Evolutionary conservation across 805 yeast species (phyloP), one percentile per base, ranked within the genome.

Genomic region (Zygotorulaspora sp.): DNA sequence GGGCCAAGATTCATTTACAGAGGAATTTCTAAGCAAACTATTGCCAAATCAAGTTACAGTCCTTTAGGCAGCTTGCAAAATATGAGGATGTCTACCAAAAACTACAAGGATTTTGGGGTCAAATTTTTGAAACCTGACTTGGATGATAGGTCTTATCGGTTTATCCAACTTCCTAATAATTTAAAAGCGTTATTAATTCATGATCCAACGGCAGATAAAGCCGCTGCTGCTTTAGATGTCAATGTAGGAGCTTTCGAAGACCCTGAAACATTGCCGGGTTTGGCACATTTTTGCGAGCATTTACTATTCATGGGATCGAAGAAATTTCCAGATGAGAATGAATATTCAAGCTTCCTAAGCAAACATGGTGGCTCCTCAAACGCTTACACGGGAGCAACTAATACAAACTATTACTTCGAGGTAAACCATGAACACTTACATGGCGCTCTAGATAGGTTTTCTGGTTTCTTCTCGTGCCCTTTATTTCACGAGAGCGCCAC

Each of bases 331-430:
- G 71, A 74, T 35, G 92, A 84, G 58, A 83, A 82, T 53, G 92
- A 82, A 48, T 84, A 84, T 57, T 69, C 82, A 30, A 75, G 80
- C 35, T 92, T 72, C 58, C 66, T 90, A 38, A 72, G 94, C 6
- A 78, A 82, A 44, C 94, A 92, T 56, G 82, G 89, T 27, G 98
- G 97, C 13, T 74, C 74, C 44, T 83, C 94, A 23, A 90, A 90
- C 58, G 98, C 98, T 1, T 90, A 82, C 62, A 90, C 98, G 1
- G 80, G 95, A 2, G 69, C 87, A 3, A 82, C 82, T 50, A 87
- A 85, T 53, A 90, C 97, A 4, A 90, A 90, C 63, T 90, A 88
- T 62, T 88, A 74, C 62, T 90, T 92, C 54, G 96, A 90, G 54
- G 75, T 92, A 4, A 76, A 80, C 42, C 74, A 83, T 40, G 82